A percentile compares a stretch with the other conserved stretches of the same genome.
Conservation (phyloP, 768 basidiomycete species). For the Hygrocybe punicea region DNA sequence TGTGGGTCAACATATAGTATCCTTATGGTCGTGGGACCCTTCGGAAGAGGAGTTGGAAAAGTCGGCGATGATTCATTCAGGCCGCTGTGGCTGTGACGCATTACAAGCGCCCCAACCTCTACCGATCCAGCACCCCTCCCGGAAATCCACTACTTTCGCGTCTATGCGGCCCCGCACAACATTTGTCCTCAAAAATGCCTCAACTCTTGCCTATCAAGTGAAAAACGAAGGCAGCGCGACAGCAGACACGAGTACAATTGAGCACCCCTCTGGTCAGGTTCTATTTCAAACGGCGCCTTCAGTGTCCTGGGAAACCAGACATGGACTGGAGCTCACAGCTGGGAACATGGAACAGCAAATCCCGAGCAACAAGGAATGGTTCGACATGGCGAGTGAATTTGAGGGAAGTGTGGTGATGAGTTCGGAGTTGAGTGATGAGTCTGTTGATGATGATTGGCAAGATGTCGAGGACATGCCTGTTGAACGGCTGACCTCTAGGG, state of each 20-base stretch:
- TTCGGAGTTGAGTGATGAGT: not conserved
- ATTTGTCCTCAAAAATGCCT: not conserved
- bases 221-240: not conserved
- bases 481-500: not conserved
- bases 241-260: not conserved
- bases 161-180: not conserved
- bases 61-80: not conserved
- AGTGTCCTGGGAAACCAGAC: not conserved
- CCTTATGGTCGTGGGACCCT: not conserved
- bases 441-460: not conserved
- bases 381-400: not conserved
- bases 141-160: not conserved
- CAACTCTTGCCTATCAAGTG: not conserved
- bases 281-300: not conserved
- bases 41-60: not conserved
- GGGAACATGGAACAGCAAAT: not conserved
- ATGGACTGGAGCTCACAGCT: not conserved
- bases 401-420: not conserved
- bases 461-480: not conserved
- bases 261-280: not conserved
- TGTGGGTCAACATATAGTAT: not conserved
- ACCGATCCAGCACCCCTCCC: not conserved
- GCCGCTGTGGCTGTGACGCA: not conserved
- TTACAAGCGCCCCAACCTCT: not conserved
- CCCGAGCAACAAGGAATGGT: not conserved